Evolutionary conservation across 2,329 filamentous ascomycete species (phyloP), one percentile per base, ranked within the genome.

Genomic region (Talaromyces amestolkiae): DNA sequence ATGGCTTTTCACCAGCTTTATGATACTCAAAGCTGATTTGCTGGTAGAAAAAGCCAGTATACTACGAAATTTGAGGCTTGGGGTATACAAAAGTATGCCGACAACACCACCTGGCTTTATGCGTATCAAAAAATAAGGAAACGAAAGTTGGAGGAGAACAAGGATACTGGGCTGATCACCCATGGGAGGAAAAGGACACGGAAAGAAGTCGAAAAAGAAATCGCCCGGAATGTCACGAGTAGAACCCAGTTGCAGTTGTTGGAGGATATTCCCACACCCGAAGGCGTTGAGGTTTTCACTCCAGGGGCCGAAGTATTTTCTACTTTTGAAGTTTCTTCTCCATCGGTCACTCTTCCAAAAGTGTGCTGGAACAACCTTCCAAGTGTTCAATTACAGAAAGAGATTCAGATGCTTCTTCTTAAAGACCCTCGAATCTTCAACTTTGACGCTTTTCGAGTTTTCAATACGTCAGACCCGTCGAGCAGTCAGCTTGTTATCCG

Each of bases 281-380:
- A 61, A 17, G 63, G 63, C 15, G 59, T 65, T 22, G 5, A 49
- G 8, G 58, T 51, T 17, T 65, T 49, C n/a, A 65, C 63, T 53
- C 63, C 63, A 33, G 51, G 39, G 9, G 37, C 39, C 13, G 58
- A 41, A 33, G 15, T 13, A 33, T 33, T 27, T 24, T 43, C 49
- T 61, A 3, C 22, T 22, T 22, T 22, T 22, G 22, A 22, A 3
- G 22, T 22, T 22, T 22, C 22, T 24, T 43, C 49, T 61, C 7
- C 47, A 17, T 43, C 58, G 33, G 17, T 51, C 19, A 2, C 22
- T 47, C 22, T 61, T 13, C 63, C 49, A 51, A 10, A 65, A 49
- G 39, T 58, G 63, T 49, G 17, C 58, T 41, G 8, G 3, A 27
- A 19, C 19, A 65, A 65, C 19, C 63, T 65, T 39, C 63, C 63